phyloP scores from a whole-genome alignment of 129 eudicot species.

The Escallonia herrerae region DNA sequence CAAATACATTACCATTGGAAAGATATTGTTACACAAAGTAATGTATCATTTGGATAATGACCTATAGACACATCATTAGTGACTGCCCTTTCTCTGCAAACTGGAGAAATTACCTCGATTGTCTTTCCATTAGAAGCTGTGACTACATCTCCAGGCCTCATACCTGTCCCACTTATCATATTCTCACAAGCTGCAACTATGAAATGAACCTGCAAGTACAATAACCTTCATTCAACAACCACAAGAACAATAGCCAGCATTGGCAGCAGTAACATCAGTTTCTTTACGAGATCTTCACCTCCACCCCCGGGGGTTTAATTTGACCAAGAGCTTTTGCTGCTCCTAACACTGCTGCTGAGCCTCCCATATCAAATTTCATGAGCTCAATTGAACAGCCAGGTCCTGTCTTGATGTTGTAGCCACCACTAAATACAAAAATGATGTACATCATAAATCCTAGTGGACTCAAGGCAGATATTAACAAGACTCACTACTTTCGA shows the following conservation, averaged over 20 bases:
- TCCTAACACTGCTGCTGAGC: constrained; percentile 94
- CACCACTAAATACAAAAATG: constrained; percentile 55
- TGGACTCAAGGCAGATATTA: no score
- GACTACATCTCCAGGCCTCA: constrained; percentile 93
- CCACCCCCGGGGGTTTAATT: constrained; percentile 92
- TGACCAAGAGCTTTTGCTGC: constrained; percentile 99
- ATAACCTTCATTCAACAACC: background rate
- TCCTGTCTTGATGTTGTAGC: constrained; percentile 97
- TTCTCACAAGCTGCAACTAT: constrained; percentile 99
- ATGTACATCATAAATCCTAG: no score
- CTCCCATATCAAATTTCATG: constrained; percentile 98
- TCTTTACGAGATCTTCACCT: constrained; percentile 31
- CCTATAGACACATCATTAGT: no score
- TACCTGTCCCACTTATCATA: constrained; percentile 98
- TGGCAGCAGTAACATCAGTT: background rate
- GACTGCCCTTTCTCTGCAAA: background rate
- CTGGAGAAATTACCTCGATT: constrained; percentile 59
- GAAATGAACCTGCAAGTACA: constrained; percentile 72
- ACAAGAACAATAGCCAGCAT: no score
- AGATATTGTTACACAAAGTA: no score
- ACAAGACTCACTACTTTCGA: no score
- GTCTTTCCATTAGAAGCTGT: constrained; percentile 99
- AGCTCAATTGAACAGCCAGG: constrained; percentile 87
- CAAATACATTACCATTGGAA: no score
- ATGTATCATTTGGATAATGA: no score